These are phyloP conservation scores for Torulaspora pretoriensis DNA, from an alignment of 1,139 yeast species.

Conservation along the genomic window DNA sequence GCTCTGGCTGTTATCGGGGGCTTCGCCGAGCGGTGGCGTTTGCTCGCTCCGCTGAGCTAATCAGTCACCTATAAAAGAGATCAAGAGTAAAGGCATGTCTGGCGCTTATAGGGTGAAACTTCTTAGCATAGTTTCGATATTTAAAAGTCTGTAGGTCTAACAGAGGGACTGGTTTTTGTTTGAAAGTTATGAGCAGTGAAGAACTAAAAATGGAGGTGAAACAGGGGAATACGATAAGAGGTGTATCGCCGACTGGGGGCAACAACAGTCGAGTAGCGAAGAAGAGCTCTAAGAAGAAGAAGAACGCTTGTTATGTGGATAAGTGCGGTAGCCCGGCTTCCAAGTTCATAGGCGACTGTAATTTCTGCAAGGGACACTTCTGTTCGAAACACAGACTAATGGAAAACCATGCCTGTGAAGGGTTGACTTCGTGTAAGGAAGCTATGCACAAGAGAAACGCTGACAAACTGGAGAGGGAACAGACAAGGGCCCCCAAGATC, in stretches of 20 bases:
- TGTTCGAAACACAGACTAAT: slow-evolving; percentile 84
- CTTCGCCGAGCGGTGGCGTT: slow-evolving; percentile 10
- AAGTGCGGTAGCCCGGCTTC: slow-evolving; percentile 64
- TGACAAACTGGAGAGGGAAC: slow-evolving; percentile 44
- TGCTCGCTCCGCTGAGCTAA: slow-evolving; percentile 5
- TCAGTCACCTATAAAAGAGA: slow-evolving; percentile 5
- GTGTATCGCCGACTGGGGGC: background rate
- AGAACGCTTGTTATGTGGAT: slow-evolving; percentile 59
- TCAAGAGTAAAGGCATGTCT: background rate
- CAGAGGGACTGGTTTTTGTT: background rate
- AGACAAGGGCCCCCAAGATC: slow-evolving; percentile 45
- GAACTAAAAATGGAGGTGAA: slow-evolving; percentile 3
- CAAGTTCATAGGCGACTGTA: slow-evolving; percentile 85
- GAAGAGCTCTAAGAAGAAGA: slow-evolving; percentile 41
- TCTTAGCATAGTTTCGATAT: background rate
- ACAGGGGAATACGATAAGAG: background rate
- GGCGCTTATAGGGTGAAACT: background rate
- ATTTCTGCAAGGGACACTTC: slow-evolving; percentile 78
- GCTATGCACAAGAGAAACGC: slow-evolving; percentile 63
- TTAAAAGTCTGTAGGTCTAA: background rate
- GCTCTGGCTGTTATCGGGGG: slow-evolving; percentile 1
- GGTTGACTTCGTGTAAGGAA: slow-evolving; percentile 76
- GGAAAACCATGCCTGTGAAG: slow-evolving; percentile 80
- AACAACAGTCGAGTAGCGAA: slow-evolving; percentile 13
- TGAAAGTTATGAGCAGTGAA: slow-evolving; percentile 2